Evolutionary conservation across 257 asterid species (phyloP).

Genomic region (Voacanga thouarsii): DNA sequence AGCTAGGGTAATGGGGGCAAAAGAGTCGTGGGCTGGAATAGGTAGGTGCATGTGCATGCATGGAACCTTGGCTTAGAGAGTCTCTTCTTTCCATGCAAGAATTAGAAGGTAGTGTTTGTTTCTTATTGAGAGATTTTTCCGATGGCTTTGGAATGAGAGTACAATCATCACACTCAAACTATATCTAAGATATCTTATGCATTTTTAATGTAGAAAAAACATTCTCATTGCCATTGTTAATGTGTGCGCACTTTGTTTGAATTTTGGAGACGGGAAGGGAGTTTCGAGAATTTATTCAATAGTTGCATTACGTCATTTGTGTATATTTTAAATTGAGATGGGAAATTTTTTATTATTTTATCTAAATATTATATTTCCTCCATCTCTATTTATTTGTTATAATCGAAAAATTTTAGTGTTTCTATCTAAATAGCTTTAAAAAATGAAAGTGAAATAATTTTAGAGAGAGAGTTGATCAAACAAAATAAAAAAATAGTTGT

Average conservation of each 20-base stretch:
- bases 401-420: no score
- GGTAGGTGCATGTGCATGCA: conserved; percentile 59
- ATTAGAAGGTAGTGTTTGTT: conserved; percentile 52
- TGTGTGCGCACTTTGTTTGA: background rate
- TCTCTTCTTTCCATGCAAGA: conserved; percentile 58
- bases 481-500: no score
- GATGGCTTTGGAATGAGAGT: conserved; percentile 52
- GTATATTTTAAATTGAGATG: no score
- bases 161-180: conserved; percentile 25
- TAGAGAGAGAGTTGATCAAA: no score
- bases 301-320: background rate
- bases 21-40: conserved; percentile 2
- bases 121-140: conserved; percentile 32
- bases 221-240: background rate
- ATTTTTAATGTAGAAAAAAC: background rate
- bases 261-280: background rate
- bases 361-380: no score
- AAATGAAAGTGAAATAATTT: no score
- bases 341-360: no score
- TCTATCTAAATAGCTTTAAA: no score
- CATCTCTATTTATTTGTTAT: no score
- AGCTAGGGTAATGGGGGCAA: conserved; percentile 14
- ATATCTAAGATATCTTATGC: background rate
- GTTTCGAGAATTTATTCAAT: background rate
- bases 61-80: conserved; percentile 30